Percentiles rank a stretch among this genome's conserved stretches.
These are phyloP conservation scores for Aristolochia contorta DNA, from an alignment of 164 flowering plant genomes.

Conservation along the genomic window DNA sequence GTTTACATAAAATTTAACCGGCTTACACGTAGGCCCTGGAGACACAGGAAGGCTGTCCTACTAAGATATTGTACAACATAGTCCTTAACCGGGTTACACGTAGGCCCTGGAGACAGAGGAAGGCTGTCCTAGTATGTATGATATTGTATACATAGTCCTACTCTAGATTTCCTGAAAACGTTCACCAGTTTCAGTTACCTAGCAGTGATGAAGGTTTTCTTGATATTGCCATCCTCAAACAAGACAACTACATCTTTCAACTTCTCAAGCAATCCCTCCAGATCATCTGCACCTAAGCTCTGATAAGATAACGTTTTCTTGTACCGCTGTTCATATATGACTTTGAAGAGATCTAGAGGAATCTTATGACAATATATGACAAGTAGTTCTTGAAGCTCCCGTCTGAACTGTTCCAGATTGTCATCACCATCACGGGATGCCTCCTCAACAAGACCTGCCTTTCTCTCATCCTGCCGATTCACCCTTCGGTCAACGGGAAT, in stretches of 20 bases:
- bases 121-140: no score
- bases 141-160: no score
- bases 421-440: slow-evolving; percentile 15
- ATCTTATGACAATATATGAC: slow-evolving; percentile 77
- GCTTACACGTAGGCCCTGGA: no score
- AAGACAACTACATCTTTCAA: slow-evolving; percentile 53
- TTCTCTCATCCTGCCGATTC: slow-evolving; percentile 18
- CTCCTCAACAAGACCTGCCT: slow-evolving; percentile 11
- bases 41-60: no score
- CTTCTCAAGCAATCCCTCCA: slow-evolving; percentile 72
- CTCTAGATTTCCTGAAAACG: no score
- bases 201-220: slow-evolving; percentile 56
- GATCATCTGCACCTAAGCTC: slow-evolving; percentile 45
- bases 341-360: slow-evolving; percentile 52
- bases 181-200: slow-evolving; percentile 5
- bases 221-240: slow-evolving; percentile 53
- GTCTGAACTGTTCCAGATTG: slow-evolving; percentile 39
- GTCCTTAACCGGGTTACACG: no score
- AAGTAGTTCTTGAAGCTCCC: slow-evolving; percentile 81
- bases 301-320: slow-evolving; percentile 51
- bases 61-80: no score
- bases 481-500: slow-evolving; percentile 62
- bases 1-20: no score
- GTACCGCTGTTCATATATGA: slow-evolving; percentile 71
- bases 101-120: no score